Evolutionary conservation across 176 grass and related monocot species (phyloP), one percentile per base, ranked within the genome.

Genomic region (Ananas comosus): DNA sequence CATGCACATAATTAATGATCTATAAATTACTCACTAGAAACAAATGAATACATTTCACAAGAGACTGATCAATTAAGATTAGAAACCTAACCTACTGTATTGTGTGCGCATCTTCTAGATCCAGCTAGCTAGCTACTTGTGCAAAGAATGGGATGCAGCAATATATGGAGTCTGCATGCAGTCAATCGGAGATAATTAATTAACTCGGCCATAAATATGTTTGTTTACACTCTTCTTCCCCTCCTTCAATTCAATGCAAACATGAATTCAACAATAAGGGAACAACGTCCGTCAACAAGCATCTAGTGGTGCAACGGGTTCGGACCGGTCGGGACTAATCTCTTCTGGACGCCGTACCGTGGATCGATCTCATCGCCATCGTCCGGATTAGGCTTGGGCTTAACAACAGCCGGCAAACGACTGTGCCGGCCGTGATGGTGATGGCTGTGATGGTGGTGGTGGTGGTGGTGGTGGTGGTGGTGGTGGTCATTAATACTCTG

Each of bases 281-380:
- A 42, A 42, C 33, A 42, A n/a, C n/a, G n/a, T n/a, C n/a, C n/a
- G n/a, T n/a, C n/a, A 42, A 8, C 33, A 42, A 42, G 33, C 33
- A 7, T 42, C 16, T 61, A 91, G 42, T 96, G 91, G 51, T 96
- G 91, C 76, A 96, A 72, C 3, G 91, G 91, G 33, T 96, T 96
- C 0, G 91, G 91, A 1, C 91, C 91, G 2, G 83, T 80, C 0
- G 91, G 91, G 1, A 96, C 83, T 14, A 84, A 18, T 75, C 91
- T 42, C 78, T 96, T 96, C 73, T 91, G 68, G 27, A 82, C 85
- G 65, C 85, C 91, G 48, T 78, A 96, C 70, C 71, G 77, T 0
- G 88, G 83, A 50, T 96, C 85, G 53, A 85, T 64, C 71, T 77
- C 78, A 7, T 87, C 67, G 14, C 67, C 81, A 1, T 4, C 10